Base-by-base conservation (phyloP, 169 alveolate genomes). In the Plasmodium falciparum region DNA sequence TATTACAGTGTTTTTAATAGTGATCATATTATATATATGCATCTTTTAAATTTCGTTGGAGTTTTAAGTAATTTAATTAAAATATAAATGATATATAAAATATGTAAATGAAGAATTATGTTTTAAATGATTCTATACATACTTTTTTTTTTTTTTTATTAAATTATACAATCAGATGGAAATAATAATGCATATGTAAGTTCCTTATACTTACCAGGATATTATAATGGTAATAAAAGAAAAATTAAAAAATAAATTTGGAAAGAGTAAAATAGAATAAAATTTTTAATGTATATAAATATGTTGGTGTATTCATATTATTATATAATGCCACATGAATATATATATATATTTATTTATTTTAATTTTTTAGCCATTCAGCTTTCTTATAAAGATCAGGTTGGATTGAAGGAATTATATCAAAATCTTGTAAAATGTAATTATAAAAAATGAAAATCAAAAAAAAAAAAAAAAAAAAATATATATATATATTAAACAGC, bases 141-240 rank as follows among this genome's bases (percentile, higher is more conserved):
- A 15, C 29, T 15, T 26, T 20, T 62, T 26, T 20, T 9, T 56
- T 56, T 56, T 56, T 56, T 15, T 7, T 22, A 20, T 61, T 61
- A 12, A 62, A 13, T n/a, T n/a, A 43, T 52, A 49, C 33, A n/a
- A 2, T 66, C 62, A 78, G 89, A n/a, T 78, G 89, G 89, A 13
- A 20, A 66, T 2, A 12, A 17, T 29, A 47, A 63, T n/a, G 89
- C 89, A 15, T 43, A 52, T 17, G 89, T 66, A 20, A 56, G 69
- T 22, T 78, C 89, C 9, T 24, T 78, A 17, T 78, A 43, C 50
- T 59, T 78, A 2, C 89, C 89, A 20, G 89, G 89, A 20, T 78
- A 78, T 26, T 78, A 78, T 59, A 78, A 78, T 59, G 76, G 89
- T 78, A 66, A 78, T 7, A 39, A n/a, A 20, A 59, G 43, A 26